These are phyloP conservation scores for Colletotrichum limetticola DNA, from an alignment of 2,329 filamentous ascomycete species.

Conservation along the genomic window DNA sequence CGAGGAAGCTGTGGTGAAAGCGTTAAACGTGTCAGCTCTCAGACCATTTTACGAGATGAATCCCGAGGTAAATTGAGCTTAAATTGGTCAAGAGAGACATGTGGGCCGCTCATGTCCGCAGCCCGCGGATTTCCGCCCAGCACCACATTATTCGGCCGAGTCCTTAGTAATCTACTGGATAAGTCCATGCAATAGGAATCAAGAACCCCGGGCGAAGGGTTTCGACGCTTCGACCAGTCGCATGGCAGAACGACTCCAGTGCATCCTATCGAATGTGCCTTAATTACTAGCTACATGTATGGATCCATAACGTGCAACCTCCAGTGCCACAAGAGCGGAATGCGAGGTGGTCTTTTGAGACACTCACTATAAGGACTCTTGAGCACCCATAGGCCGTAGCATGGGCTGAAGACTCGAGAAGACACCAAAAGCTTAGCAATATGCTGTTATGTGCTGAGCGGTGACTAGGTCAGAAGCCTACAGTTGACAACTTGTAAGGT, in stretches of 20 bases:
- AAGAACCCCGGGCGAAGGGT: no score
- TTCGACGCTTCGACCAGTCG: no score
- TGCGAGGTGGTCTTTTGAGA: background rate
- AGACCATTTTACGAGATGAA: background rate
- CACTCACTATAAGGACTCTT: background rate
- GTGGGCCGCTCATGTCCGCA: conserved; percentile 1
- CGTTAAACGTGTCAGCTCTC: background rate
- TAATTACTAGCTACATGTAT: no score
- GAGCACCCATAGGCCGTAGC: background rate
- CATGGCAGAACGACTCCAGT: no score
- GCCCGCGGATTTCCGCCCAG: conserved; percentile 11
- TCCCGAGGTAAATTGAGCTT: conserved; percentile 13
- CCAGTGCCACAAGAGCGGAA: background rate
- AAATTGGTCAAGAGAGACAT: background rate
- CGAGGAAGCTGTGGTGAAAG: background rate
- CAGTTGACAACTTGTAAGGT: no score
- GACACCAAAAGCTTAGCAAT: no score
- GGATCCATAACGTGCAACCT: background rate
- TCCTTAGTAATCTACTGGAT: background rate
- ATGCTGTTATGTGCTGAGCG: no score
- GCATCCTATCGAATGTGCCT: no score
- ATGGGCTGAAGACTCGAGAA: no score
- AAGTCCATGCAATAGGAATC: background rate
- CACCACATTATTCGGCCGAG: background rate
- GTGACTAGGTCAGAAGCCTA: no score